phyloP scores from a whole-genome alignment of 2,329 filamentous ascomycete species.

The Chaetomiaceae sp. region DNA sequence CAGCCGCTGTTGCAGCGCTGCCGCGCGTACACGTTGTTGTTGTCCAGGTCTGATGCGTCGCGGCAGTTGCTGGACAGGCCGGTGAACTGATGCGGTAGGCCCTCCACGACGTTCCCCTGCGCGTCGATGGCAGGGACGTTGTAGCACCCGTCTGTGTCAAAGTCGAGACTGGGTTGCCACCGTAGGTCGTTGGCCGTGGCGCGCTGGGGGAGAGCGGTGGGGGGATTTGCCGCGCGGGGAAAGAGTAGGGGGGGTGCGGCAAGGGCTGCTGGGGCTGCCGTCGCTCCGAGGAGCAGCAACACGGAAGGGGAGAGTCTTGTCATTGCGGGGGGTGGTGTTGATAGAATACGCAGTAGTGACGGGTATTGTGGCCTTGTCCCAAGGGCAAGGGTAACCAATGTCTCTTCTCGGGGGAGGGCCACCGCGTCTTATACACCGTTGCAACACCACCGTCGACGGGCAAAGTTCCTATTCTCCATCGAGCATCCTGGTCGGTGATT shows the following conservation, averaged over 20 bases:
- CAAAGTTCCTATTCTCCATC: background rate
- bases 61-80: conserved; percentile 24
- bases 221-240: conserved; percentile 18
- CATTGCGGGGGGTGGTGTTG: conserved; percentile 2
- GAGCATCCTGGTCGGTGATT: background rate
- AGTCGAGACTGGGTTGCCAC: conserved; percentile 38
- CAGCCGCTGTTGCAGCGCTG: conserved; percentile 42
- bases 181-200: conserved; percentile 34
- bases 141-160: conserved; percentile 40
- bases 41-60: conserved; percentile 27
- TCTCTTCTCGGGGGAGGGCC: too few species aligned
- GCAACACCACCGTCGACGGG: background rate
- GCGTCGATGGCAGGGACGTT: conserved; percentile 44
- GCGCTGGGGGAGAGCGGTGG: conserved; percentile 30
- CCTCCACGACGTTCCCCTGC: conserved; percentile 31
- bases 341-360: background rate
- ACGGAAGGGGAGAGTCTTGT: background rate
- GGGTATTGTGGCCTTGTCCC: background rate
- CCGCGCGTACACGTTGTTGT: conserved; percentile 40
- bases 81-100: conserved; percentile 26
- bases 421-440: background rate
- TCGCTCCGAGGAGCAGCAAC: background rate
- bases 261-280: background rate
- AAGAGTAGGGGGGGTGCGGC: background rate
- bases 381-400: background rate